These are phyloP conservation scores for Hericium rajendrae DNA, from an alignment of 768 basidiomycete species.

Conservation along the genomic window DNA sequence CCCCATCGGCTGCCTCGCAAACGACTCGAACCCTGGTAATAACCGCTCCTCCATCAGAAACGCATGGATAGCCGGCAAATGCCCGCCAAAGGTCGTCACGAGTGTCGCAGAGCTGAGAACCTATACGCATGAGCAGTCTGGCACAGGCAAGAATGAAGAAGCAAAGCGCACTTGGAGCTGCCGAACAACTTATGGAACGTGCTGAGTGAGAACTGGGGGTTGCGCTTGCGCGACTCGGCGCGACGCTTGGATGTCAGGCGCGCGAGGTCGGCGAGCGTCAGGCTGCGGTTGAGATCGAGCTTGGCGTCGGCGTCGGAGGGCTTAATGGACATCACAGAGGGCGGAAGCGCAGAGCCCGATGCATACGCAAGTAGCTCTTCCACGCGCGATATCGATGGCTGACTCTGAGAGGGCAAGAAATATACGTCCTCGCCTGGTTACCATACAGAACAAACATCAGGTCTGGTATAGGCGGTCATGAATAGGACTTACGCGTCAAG, in stretches of 20 bases:
- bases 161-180: slow-evolving; percentile 43
- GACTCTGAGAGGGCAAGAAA: slow-evolving; percentile 42
- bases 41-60: slow-evolving; percentile 63
- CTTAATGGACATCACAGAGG: too few species aligned
- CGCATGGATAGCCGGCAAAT: slow-evolving; percentile 40
- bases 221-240: slow-evolving; percentile 39
- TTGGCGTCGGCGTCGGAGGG: slow-evolving; percentile 1
- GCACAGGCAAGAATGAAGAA: neutral
- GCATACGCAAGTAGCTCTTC: slow-evolving; percentile 48
- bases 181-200: slow-evolving; percentile 54
- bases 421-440: slow-evolving; percentile 42
- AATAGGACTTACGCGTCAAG: slow-evolving; percentile 37
- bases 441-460: too few species aligned
- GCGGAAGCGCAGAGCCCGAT: slow-evolving; percentile 38
- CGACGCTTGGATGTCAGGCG: slow-evolving; percentile 51
- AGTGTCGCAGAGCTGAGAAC: slow-evolving; percentile 47
- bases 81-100: slow-evolving; percentile 57
- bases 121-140: neutral
- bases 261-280: slow-evolving; percentile 52
- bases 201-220: slow-evolving; percentile 46
- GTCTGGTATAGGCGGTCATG: too few species aligned
- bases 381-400: slow-evolving; percentile 36
- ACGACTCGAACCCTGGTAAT: slow-evolving; percentile 63
- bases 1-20: slow-evolving; percentile 41
- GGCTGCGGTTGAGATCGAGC: slow-evolving; percentile 16